phyloP scores from a whole-genome alignment of 108 stramenopile genomes.

The Conticribra guillardii region DNA sequence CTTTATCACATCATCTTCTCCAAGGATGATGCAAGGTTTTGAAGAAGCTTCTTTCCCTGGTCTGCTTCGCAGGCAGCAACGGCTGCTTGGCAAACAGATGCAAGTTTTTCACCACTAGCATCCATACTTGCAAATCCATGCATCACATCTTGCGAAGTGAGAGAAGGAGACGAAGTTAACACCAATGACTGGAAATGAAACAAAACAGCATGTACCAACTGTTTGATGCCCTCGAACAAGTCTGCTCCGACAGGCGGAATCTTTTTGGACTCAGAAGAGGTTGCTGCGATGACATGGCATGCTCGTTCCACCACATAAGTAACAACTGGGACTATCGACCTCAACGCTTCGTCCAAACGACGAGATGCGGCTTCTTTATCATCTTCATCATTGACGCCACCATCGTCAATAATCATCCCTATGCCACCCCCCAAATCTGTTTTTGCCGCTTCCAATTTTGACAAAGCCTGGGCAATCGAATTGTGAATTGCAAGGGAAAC shows the following conservation, averaged over 20 bases:
- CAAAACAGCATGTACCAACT: conserved; percentile 26
- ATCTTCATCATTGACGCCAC: conserved; percentile 39
- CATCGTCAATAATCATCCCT: conserved; percentile 54
- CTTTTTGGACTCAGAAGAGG: conserved; percentile 17
- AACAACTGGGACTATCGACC: conserved; percentile 34
- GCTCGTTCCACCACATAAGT: conserved; percentile 55
- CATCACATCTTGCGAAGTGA: conserved; percentile 15
- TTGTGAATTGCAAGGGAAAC: conserved; percentile 46
- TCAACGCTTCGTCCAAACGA: conserved; percentile 36
- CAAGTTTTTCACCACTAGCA: conserved; percentile 37
- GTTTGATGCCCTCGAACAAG: conserved; percentile 40
- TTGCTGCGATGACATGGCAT: conserved; percentile 42
- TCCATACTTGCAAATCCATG: conserved; percentile 40
- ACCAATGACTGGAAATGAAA: conserved; percentile 31
- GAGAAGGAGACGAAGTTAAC: conserved; percentile 1
- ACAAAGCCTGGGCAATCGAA: conserved; percentile 21
- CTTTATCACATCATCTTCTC: conserved; percentile 32
- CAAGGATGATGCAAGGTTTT: conserved; percentile 19
- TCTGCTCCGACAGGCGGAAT: conserved; percentile 26
- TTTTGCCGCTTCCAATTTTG: conserved; percentile 12
- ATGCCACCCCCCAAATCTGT: conserved; percentile 42
- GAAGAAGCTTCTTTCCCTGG: conserved; percentile 31
- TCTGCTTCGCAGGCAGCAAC: conserved; percentile 20
- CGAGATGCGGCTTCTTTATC: conserved; percentile 26
- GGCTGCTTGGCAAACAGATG: conserved; percentile 21